Conservation (phyloP, 495 filamentous ascomycete genomes). For the Aspergillus homomorphus region DNA sequence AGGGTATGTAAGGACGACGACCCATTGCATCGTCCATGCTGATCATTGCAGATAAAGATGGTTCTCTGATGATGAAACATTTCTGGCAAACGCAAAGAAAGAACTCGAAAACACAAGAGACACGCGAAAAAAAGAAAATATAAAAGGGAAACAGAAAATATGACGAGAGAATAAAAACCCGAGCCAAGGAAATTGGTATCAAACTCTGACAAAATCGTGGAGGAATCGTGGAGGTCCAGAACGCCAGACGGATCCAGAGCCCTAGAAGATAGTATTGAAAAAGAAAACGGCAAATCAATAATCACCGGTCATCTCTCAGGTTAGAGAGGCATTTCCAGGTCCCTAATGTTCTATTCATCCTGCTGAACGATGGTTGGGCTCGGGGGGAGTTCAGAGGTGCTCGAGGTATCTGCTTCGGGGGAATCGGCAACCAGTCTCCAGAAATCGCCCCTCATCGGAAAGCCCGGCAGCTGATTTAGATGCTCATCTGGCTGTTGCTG, state of each 20-base stretch:
- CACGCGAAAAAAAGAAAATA: neutral
- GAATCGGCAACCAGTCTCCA: constrained; percentile 5
- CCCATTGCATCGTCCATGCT: neutral
- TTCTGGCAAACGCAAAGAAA: neutral
- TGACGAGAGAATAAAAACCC: neutral
- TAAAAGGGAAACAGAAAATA: constrained; percentile 1
- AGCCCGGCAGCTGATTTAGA: neutral
- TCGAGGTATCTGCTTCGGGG: neutral
- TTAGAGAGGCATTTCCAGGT: neutral
- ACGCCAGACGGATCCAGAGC: neutral
- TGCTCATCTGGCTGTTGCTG: neutral
- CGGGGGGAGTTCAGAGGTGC: constrained; percentile 9
- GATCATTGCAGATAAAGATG: neutral
- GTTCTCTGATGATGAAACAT: neutral
- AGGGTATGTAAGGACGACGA: neutral
- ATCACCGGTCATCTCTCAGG: neutral
- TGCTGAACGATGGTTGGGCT: constrained; percentile 10
- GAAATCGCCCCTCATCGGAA: neutral
- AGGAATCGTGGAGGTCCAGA: constrained; percentile 4
- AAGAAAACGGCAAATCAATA: neutral
- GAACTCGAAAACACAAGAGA: neutral
- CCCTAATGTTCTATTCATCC: neutral
- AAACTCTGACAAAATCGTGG: neutral
- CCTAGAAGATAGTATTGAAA: constrained; percentile 1
- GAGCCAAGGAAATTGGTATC: neutral